Percentiles rank a stretch among this genome's conserved stretches.
These are phyloP conservation scores for Eurotiales sp. DNA, from an alignment of 2,329 filamentous ascomycete species.

Conservation along the genomic window DNA sequence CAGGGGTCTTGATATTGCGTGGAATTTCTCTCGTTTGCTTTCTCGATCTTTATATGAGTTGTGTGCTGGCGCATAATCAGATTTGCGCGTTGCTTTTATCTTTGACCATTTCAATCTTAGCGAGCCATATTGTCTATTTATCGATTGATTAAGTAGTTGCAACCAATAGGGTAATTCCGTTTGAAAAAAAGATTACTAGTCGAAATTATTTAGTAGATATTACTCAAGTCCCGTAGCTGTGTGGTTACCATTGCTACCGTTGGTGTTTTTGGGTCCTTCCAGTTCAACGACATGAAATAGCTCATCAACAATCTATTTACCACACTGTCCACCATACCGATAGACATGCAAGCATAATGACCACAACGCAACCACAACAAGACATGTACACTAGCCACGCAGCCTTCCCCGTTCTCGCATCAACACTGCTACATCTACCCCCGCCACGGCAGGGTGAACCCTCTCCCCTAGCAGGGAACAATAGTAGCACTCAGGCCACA, in stretches of 20 bases:
- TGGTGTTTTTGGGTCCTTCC: too few relatives aligned
- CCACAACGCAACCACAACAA: neutral
- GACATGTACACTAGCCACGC: constrained; percentile 27
- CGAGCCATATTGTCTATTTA: constrained; percentile 1
- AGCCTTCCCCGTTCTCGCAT: constrained; percentile 29
- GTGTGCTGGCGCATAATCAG: neutral
- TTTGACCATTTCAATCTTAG: constrained; percentile 1
- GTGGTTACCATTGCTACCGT: too few relatives aligned
- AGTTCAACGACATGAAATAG: too few relatives aligned
- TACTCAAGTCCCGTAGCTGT: too few relatives aligned
- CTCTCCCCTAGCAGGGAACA: neutral
- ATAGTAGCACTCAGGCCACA: neutral
- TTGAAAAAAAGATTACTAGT: neutral
- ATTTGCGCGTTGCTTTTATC: constrained; percentile 10
- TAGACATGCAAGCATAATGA: neutral
- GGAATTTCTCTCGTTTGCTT: constrained; percentile 20
- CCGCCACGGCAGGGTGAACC: neutral
- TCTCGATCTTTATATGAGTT: neutral
- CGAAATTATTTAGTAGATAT: too few relatives aligned
- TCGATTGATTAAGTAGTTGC: constrained; percentile 1
- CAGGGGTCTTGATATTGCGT: constrained; percentile 20
- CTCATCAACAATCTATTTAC: neutral
- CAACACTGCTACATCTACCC: constrained; percentile 22
- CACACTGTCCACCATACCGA: neutral
- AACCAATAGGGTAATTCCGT: neutral